Evolutionary conservation across 1,284 basidiomycete species (phyloP), one percentile per base, ranked within the genome.

Genomic region (Phenoliferia sp.): DNA sequence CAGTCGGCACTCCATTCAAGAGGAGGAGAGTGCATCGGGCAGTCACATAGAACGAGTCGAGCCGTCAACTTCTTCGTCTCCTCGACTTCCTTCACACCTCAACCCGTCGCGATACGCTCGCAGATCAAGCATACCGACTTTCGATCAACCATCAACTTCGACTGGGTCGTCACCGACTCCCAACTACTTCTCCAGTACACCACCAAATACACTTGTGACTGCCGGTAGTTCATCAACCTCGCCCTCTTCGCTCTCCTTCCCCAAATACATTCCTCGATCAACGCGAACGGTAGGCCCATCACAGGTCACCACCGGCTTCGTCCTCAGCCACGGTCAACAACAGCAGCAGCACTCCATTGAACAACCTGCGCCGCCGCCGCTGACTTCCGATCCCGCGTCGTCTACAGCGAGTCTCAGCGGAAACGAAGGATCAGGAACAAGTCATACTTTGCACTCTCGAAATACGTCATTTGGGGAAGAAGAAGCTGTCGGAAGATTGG

Each of bases 1-100:
- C 19, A 65, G 63, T 44, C 63, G 68, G 15, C 61, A 66, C 10
- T 59, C 63, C 29, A 71, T 71, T 48, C 65, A 71, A 62, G 70
- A 71, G 56, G 70, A 71, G 31, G 34, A 61, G 16, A 64, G 33
- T 19, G 17, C n/a, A 50, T 19, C 29, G 10, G 17, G 56, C 7
- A 32, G 29, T 34, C 3, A 12, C 31, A 9, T n/a, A 10, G 34
- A 59, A n/a, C 57, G 26, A 22, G 33, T 35, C 29, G 33, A n/a
- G 3, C n/a, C 57, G 22, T 28, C 34, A 16, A 7, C n/a, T 26
- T 35, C 57, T 17, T 56, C n/a, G 28, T 1, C 17, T 29, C 54
- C 7, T 31, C 54, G 29, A 4, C 29, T 2, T 32, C 54, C n/a
- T 17, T 3, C 54, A 26, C 29, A 7, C 54, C 29, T 6, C 54